phyloP scores from a whole-genome alignment of 768 basidiomycete genomes.

The Cystofilobasidium ferigula region DNA sequence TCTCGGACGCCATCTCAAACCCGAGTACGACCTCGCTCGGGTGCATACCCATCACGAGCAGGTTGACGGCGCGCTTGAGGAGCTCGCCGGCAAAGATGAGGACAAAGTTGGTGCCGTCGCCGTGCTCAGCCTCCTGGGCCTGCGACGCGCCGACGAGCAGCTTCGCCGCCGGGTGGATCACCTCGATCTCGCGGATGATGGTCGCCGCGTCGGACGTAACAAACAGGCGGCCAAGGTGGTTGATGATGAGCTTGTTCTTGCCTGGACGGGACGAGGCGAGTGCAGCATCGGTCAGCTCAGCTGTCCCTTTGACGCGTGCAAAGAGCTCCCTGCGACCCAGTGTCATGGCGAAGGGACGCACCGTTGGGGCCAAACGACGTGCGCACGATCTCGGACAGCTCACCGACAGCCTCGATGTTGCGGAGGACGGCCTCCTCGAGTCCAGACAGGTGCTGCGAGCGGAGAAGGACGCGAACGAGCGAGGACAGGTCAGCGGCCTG shows the following conservation, averaged over 20 bases:
- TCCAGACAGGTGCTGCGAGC: slow-evolving; percentile 60
- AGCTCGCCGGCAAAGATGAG: slow-evolving; percentile 91
- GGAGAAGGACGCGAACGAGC: background rate
- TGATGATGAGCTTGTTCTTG: slow-evolving; percentile 93
- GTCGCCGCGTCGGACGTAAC: slow-evolving; percentile 98
- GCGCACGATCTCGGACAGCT: slow-evolving; percentile 85
- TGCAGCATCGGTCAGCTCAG: background rate
- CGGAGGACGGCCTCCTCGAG: slow-evolving; percentile 86
- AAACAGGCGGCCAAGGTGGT: slow-evolving; percentile 88
- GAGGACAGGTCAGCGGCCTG: background rate
- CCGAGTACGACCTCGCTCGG: slow-evolving; percentile 92
- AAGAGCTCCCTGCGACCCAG: too few relatives aligned
- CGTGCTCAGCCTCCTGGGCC: slow-evolving; percentile 96
- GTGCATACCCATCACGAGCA: slow-evolving; percentile 92
- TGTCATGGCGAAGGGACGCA: slow-evolving; percentile 44
- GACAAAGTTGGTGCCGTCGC: slow-evolving; percentile 91
- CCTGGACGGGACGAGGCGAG: slow-evolving; percentile 43
- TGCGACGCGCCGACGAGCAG: slow-evolving; percentile 98
- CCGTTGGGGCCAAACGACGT: slow-evolving; percentile 96
- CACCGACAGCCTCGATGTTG: slow-evolving; percentile 57
- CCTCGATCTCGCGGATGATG: slow-evolving; percentile 94
- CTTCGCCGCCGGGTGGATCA: slow-evolving; percentile 96
- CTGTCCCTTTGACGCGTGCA: background rate
- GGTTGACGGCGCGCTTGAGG: slow-evolving; percentile 79
- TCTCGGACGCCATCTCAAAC: slow-evolving; percentile 78